Evolutionary conservation across 768 basidiomycete genomes (phyloP).

Genomic region (Leucocoprinus leucothites): DNA sequence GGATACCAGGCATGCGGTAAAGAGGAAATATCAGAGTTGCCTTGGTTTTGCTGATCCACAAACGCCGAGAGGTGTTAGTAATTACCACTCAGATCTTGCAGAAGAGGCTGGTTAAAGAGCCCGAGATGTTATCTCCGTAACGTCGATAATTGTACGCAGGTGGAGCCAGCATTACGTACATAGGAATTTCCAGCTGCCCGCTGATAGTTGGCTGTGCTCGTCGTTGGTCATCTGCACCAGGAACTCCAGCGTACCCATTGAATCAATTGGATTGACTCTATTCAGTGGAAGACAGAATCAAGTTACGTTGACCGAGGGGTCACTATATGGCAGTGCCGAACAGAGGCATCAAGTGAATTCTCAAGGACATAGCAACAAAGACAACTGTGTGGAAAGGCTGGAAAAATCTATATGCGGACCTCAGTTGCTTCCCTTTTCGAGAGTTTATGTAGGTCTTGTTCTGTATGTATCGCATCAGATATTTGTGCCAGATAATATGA

Average conservation of each 20-base stretch:
- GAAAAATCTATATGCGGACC: constrained; percentile 43
- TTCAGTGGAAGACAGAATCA: not conserved
- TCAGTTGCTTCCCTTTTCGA: constrained; percentile 65
- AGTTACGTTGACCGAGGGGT: not conserved
- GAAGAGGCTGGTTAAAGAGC: not conserved
- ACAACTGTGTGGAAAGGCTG: not conserved
- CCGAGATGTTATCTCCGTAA: not conserved
- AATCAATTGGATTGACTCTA: not conserved
- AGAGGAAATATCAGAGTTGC: constrained; percentile 6
- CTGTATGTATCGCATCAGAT: constrained; percentile 36
- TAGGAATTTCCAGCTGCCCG: no score
- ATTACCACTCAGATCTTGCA: not conserved
- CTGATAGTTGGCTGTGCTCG: no score
- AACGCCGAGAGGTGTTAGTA: not conserved
- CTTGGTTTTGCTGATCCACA: constrained; percentile 10
- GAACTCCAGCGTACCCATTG: no score
- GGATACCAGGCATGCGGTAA: not conserved
- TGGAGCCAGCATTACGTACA: no score
- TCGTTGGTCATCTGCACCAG: no score
- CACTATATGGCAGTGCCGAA: not conserved
- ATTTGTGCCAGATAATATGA: not conserved
- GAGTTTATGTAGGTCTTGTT: constrained; percentile 76
- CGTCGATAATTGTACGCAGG: no score
- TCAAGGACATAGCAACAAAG: constrained; percentile 11
- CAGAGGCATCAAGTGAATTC: not conserved